Evolutionary conservation across 2,329 filamentous ascomycete species (phyloP).

Genomic region (Dothideomycetes sp.): DNA sequence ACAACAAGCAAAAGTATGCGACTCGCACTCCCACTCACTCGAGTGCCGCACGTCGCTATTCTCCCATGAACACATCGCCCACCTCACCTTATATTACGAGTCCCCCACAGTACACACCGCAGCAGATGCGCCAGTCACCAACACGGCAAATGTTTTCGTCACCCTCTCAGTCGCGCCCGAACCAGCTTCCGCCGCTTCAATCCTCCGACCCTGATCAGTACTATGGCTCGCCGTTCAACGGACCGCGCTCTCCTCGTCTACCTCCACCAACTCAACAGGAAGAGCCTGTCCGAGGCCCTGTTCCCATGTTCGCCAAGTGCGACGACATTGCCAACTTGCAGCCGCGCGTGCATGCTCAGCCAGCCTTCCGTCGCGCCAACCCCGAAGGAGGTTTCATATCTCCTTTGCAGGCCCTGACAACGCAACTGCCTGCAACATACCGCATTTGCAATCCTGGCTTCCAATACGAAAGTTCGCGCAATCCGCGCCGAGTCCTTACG

Average conservation of each 20-base stretch:
- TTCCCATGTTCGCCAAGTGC: constrained; percentile 81
- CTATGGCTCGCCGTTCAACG: constrained; percentile 30
- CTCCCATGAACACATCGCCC: constrained; percentile 88
- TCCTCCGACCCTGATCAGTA: constrained; percentile 41
- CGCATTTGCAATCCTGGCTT: constrained; percentile 96
- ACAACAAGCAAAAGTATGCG: constrained; percentile 78
- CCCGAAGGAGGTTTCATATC: constrained; percentile 98
- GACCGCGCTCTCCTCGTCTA: constrained; percentile 13
- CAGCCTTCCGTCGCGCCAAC: constrained; percentile 83
- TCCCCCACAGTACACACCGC: constrained; percentile 31
- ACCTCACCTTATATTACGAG: constrained; percentile 62
- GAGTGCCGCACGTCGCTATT: constrained; percentile 84
- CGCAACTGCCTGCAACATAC: constrained; percentile 88
- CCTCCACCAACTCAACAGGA: constrained; percentile 11
- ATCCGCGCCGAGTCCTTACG: constrained; percentile 87
- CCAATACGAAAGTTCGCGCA: constrained; percentile 97
- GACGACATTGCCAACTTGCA: constrained; percentile 63
- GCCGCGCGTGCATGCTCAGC: constrained; percentile 77
- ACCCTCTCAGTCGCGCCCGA: constrained; percentile 40
- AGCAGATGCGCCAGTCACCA: constrained; percentile 65
- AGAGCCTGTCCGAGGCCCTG: constrained; percentile 47
- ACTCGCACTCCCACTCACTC: constrained; percentile 49
- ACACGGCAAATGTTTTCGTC: constrained; percentile 56
- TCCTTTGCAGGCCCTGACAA: constrained; percentile 88
- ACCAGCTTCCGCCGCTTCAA: constrained; percentile 67